These are phyloP conservation scores for Aspergillus bombycis DNA, from an alignment of 2,329 filamentous ascomycete species.

Conservation along the genomic window DNA sequence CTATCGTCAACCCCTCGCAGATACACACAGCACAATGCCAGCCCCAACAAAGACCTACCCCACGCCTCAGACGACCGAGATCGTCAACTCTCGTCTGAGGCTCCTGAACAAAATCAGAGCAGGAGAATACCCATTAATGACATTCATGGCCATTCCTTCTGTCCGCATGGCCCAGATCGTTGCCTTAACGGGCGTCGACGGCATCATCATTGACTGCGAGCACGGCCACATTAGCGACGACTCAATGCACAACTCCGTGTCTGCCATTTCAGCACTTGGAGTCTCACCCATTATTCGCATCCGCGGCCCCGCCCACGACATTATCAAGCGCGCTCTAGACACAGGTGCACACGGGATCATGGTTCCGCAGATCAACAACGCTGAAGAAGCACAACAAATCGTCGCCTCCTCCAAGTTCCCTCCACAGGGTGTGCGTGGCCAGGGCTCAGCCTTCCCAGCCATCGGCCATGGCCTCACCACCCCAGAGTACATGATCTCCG, in stretches of 20 bases:
- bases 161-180: constrained; percentile 57
- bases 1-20: neutral
- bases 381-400: constrained; percentile 46
- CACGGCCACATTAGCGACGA: constrained; percentile 34
- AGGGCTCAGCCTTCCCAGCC: constrained; percentile 32
- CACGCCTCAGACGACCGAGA: constrained; percentile 34
- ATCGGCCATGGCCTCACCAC: constrained; percentile 37
- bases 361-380: constrained; percentile 49
- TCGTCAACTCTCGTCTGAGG: constrained; percentile 47
- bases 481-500: constrained; percentile 37
- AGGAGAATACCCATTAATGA: constrained; percentile 50
- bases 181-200: constrained; percentile 65
- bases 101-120: constrained; percentile 49
- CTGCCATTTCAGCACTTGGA: constrained; percentile 29
- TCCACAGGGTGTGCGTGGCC: constrained; percentile 32
- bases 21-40: neutral
- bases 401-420: constrained; percentile 38
- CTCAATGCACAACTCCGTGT: constrained; percentile 31
- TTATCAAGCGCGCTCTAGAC: constrained; percentile 32
- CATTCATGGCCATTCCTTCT: constrained; percentile 54
- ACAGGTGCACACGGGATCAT: constrained; percentile 55
- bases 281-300: constrained; percentile 30
- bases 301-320: constrained; percentile 22
- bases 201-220: constrained; percentile 56
- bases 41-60: constrained; percentile 26